Evolutionary conservation across 2,329 filamentous ascomycete species (phyloP).

Genomic region (Aureobasidium sp.): DNA sequence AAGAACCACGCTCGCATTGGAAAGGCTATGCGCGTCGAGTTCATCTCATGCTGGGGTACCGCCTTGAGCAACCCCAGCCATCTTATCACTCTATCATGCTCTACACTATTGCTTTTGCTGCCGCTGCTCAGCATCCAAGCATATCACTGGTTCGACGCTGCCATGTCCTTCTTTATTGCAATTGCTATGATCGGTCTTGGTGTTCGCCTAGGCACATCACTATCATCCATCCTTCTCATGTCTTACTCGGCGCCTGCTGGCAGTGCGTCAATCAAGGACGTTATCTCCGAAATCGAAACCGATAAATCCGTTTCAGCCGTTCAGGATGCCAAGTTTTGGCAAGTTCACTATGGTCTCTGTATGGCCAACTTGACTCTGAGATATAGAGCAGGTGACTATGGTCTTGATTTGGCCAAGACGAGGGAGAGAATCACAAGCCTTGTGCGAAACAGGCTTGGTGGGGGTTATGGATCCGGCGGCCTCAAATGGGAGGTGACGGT

Average conservation of each 20-base stretch:
- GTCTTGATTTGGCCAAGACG: slow-evolving; percentile 59
- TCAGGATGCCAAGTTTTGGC: slow-evolving; percentile 94
- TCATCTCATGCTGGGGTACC: slow-evolving; percentile 71
- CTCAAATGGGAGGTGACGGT: slow-evolving; percentile 90
- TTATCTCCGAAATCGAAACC: slow-evolving; percentile 76
- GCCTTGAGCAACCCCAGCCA: slow-evolving; percentile 93
- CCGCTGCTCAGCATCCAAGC: slow-evolving; percentile 74
- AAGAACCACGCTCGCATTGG: slow-evolving; percentile 89
- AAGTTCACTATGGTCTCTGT: slow-evolving; percentile 93
- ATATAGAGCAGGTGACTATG: slow-evolving; percentile 54
- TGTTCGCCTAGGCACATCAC: slow-evolving; percentile 69
- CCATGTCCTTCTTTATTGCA: slow-evolving; percentile 73
- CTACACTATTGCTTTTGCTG: slow-evolving; percentile 67
- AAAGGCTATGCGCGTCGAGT: slow-evolving; percentile 78
- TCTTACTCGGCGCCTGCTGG: slow-evolving; percentile 53
- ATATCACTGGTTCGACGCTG: slow-evolving; percentile 73
- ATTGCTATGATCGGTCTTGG: slow-evolving; percentile 84
- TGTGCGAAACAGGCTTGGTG: slow-evolving; percentile 77
- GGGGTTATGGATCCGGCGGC: slow-evolving; percentile 73
- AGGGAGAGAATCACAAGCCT: slow-evolving; percentile 68
- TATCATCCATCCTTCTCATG: slow-evolving; percentile 95
- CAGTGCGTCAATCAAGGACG: slow-evolving; percentile 51
- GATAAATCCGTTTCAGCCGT: slow-evolving; percentile 68
- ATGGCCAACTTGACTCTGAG: slow-evolving; percentile 88
- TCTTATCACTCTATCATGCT: slow-evolving; percentile 85